A percentile compares a stretch with the other conserved stretches of the same genome.
These are phyloP conservation scores for Malassezia restricta DNA, from an alignment of 1,284 basidiomycete species.

Conservation along the genomic window DNA sequence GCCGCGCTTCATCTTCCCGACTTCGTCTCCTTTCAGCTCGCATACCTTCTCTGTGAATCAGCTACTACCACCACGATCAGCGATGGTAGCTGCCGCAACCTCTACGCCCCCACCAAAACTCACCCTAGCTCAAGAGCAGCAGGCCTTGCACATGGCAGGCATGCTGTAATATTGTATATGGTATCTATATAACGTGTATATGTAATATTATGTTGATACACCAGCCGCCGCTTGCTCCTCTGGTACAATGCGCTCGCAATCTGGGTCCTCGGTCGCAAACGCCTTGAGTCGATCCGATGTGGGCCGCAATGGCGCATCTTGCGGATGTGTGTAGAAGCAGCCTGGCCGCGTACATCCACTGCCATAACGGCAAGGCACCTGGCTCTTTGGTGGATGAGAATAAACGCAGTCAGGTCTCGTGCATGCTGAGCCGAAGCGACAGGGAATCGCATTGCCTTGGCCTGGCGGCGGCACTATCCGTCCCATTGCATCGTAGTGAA, in stretches of 20 bases:
- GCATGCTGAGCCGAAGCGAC: conserved; percentile 10
- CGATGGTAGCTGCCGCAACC: too few relatives aligned
- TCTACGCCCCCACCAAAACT: not conserved
- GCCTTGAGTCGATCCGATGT: conserved; percentile 11
- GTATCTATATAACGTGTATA: not conserved
- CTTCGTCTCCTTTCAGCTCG: too few relatives aligned
- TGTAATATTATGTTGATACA: too few relatives aligned
- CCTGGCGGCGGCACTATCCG: conserved; percentile 6
- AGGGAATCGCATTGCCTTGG: not conserved
- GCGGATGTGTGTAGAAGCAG: conserved; percentile 29
- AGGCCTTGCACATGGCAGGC: conserved; percentile 15
- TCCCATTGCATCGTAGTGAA: conserved; percentile 18
- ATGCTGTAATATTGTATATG: not conserved
- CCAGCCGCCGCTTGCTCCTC: not conserved
- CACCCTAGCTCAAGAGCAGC: conserved; percentile 4
- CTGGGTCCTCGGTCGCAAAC: conserved; percentile 5
- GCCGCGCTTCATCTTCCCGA: too few relatives aligned
- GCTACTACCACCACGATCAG: too few relatives aligned
- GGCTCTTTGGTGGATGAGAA: conserved; percentile 7
- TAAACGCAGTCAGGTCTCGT: conserved; percentile 9
- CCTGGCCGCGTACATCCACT: conserved; percentile 21
- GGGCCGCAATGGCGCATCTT: conserved; percentile 4
- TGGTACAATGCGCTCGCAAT: conserved; percentile 12
- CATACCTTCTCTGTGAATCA: too few relatives aligned
- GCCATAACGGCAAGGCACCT: conserved; percentile 24